Conservation (phyloP, 257 asterid genomes). For the Lavandula angustifolia region DNA sequence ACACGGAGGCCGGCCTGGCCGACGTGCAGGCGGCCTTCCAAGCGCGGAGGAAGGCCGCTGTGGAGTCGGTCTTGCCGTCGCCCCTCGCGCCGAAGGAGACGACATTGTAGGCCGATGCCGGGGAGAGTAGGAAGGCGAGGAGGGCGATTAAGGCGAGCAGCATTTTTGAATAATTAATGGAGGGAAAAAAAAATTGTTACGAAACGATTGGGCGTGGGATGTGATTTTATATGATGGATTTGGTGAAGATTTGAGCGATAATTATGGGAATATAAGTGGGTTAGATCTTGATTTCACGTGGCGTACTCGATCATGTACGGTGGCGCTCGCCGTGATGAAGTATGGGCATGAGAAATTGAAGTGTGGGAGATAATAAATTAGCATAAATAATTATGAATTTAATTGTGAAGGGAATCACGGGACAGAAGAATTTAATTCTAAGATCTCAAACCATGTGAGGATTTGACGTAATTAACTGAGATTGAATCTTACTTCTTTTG, state of each 20-base stretch:
- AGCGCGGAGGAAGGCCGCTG: conserved; percentile 53
- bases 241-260: conserved; percentile 6
- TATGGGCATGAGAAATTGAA: conserved; percentile 29
- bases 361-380: no score
- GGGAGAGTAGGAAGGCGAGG: conserved; percentile 12
- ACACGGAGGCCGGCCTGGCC: conserved; percentile 44
- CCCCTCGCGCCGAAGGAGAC: conserved; percentile 64
- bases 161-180: conserved; percentile 11
- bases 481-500: neutral
- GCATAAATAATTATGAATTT: neutral
- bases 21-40: conserved; percentile 79
- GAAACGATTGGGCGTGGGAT: neutral
- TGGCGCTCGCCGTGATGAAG: conserved; percentile 30
- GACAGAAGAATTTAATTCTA: conserved; percentile 36
- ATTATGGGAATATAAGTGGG: conserved; percentile 41
- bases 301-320: conserved; percentile 40
- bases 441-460: conserved; percentile 39
- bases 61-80: conserved; percentile 73
- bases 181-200: conserved; percentile 5
- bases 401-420: neutral
- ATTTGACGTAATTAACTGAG: no score
- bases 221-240: conserved; percentile 22
- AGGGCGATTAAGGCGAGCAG: conserved; percentile 8
- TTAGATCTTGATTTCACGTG: conserved; percentile 42
- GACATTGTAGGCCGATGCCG: conserved; percentile 52